Evolutionary conservation across 352 stramenopile species (phyloP), one percentile per base, ranked within the genome.

Genomic region (Aphanomyces euteiches): DNA sequence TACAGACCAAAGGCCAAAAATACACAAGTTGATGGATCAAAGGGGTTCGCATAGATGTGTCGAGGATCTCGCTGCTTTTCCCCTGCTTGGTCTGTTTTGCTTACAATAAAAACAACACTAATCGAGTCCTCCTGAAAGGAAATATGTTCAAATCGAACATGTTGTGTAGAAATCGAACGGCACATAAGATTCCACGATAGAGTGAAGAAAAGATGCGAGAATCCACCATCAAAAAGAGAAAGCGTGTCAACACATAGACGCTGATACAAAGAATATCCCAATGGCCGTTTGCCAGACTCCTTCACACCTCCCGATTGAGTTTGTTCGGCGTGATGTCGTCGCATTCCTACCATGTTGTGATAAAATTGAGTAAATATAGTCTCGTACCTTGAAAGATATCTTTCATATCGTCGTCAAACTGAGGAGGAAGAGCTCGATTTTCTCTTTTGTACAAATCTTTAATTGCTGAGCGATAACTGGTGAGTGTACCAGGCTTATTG

Each of bases 11-110:
- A 68, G 5, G 75, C 56, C 3, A 80, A 56, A 40, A 79, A 68
- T 7, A 71, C 73, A n/a, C 75, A 83, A 1, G 77, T 69, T 45
- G 74, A 56, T n/a, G 71, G 77, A 15, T 38, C 1, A 2, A 73
- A 36, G 40, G 75, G 75, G 48, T 81, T 81, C n/a, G 74, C 65
- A 47, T 81, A 81, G 7, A 83, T 40, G 48, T 81, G 75, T 8
- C 63, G 69, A 17, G 75, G 74, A 57, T 83, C 75, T 4, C 65
- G 63, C 34, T 69, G 67, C 43, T 48, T 48, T 48, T 48, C 43
- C 3, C 69, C 76, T 8, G 47, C 21, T 53, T 83, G 70, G 21
- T 83, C 72, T 5, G 74, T 80, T 47, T 81, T 79, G 70, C 75
- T 79, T 34, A 80, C 67, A 0, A 73, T 67, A 43, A 81, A 83